Conservation (phyloP, 2,329 filamentous ascomycete species). For the Colletotrichum sp. region DNA sequence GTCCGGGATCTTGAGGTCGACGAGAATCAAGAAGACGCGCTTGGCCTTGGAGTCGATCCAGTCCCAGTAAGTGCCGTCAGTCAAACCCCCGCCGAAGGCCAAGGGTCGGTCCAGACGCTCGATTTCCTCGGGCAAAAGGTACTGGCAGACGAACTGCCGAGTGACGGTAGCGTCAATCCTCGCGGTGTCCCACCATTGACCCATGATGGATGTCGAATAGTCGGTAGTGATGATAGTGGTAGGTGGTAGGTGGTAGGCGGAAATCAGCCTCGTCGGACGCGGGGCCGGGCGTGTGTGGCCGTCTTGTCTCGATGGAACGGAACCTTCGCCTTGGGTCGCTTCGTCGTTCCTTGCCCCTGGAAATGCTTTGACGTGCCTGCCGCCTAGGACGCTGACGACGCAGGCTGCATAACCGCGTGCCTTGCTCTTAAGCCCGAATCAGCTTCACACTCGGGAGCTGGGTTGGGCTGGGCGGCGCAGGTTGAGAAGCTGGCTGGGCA, state of each 20-base stretch:
- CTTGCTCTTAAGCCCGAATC: background rate
- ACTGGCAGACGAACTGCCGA: constrained; percentile 67
- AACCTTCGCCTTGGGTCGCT: background rate
- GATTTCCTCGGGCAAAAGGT: constrained; percentile 67
- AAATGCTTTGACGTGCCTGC: constrained; percentile 1
- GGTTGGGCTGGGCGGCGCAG: background rate
- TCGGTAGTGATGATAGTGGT: background rate
- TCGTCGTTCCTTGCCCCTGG: background rate
- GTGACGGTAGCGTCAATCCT: constrained; percentile 74
- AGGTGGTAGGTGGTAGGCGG: background rate
- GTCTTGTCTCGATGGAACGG: background rate
- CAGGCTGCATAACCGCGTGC: constrained; percentile 13
- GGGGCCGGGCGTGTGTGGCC: background rate
- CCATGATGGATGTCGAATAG: constrained; percentile 11
- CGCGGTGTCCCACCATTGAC: constrained; percentile 71
- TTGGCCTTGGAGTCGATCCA: constrained; percentile 75
- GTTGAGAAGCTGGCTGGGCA: background rate
- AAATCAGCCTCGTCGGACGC: background rate
- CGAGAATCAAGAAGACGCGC: constrained; percentile 72
- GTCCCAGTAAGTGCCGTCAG: constrained; percentile 78
- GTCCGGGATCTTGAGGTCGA: constrained; percentile 71
- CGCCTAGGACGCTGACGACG: constrained; percentile 11
- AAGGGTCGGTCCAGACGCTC: constrained; percentile 65
- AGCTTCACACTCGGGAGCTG: background rate
- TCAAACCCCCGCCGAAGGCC: constrained; percentile 70